Percentiles rank a stretch among this genome's conserved stretches.
Evolutionary conservation across 2,329 filamentous ascomycete genomes (phyloP).

Genomic region (Metarhizium album): DNA sequence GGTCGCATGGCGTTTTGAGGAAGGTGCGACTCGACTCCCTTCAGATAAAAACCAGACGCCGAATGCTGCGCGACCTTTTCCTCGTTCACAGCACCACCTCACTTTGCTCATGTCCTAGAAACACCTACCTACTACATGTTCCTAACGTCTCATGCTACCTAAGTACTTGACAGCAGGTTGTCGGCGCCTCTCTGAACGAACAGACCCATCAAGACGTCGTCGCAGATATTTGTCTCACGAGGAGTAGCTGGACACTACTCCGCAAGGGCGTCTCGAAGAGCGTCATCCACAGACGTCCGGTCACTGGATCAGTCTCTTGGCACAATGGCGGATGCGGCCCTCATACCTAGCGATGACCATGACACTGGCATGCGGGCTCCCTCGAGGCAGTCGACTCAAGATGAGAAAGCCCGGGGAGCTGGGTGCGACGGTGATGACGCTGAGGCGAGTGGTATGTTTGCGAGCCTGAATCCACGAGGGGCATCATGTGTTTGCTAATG

Average conservation of each 20-base stretch:
- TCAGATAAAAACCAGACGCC: neutral
- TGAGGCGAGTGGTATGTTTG: neutral
- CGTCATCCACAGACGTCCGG: conserved; percentile 4
- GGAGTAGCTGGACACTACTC: conserved; percentile 14
- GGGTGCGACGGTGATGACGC: neutral
- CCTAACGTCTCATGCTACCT: neutral
- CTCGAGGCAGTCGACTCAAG: conserved; percentile 7
- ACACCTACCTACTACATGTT: neutral
- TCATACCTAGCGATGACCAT: conserved; percentile 9
- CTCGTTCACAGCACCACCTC: neutral
- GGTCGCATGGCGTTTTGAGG: neutral
- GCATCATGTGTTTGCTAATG: neutral
- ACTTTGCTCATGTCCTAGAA: neutral
- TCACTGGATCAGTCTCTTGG: conserved; percentile 2
- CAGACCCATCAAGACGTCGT: conserved; percentile 14
- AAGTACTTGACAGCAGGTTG: neutral
- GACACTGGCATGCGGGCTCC: conserved; percentile 9
- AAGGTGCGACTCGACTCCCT: neutral
- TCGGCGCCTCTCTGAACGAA: neutral
- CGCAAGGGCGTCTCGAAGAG: conserved; percentile 4
- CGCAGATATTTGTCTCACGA: conserved; percentile 17
- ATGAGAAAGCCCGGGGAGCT: conserved; percentile 7
- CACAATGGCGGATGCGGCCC: conserved; percentile 10
- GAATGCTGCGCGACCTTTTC: neutral
- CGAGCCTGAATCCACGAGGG: neutral